These are phyloP conservation scores for Echium plantagineum DNA, from an alignment of 257 asterid genomes.

Conservation along the genomic window DNA sequence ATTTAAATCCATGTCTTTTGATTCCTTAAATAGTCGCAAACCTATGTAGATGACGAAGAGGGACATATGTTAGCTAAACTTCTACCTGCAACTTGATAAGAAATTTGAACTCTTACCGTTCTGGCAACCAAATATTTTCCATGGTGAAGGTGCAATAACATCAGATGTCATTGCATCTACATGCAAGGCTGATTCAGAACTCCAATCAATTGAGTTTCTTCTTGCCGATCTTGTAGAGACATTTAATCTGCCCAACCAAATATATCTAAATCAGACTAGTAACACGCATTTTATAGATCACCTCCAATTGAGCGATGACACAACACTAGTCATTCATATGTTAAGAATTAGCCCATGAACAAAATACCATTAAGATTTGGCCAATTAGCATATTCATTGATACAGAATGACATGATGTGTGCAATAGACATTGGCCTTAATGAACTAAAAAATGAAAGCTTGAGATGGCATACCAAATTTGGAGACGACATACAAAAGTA, in stretches of 20 bases:
- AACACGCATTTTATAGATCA: too few species aligned
- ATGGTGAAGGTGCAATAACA: constrained; percentile 74
- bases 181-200: constrained; percentile 28
- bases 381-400: too few species aligned
- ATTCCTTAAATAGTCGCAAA: constrained; percentile 84
- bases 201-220: constrained; percentile 29
- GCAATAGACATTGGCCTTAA: too few species aligned
- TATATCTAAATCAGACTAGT: not conserved
- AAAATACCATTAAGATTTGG: too few species aligned
- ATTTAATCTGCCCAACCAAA: constrained; percentile 37
- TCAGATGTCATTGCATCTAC: constrained; percentile 68
- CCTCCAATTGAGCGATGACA: not conserved
- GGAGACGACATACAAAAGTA: too few species aligned
- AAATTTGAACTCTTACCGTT: constrained; percentile 36
- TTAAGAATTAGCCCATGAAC: not conserved
- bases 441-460: too few species aligned
- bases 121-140: constrained; percentile 84
- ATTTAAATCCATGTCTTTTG: constrained; percentile 51
- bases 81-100: not conserved
- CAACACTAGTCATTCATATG: not conserved
- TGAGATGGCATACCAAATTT: too few species aligned
- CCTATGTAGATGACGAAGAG: constrained; percentile 33
- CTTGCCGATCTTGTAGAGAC: constrained; percentile 38
- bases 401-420: too few species aligned
- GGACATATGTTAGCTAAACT: constrained; percentile 1